Conservation (phyloP, 352 stramenopile genomes). For the Halophytophthora polymorphica region DNA sequence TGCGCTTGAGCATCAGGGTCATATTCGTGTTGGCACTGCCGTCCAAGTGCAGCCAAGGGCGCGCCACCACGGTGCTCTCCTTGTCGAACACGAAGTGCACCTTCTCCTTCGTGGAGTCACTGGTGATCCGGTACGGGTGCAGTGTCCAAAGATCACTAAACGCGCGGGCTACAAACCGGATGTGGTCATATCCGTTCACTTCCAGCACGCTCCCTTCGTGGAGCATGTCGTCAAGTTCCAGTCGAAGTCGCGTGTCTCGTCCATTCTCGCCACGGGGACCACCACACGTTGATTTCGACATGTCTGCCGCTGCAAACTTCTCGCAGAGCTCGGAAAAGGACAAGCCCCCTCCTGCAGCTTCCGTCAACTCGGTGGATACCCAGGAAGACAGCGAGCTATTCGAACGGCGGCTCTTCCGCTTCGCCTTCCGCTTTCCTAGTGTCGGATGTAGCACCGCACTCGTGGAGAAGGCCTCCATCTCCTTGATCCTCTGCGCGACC, state of each 20-base stretch:
- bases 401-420: slow-evolving; percentile 6
- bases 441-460: slow-evolving; percentile 3
- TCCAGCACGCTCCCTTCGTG: slow-evolving; percentile 40
- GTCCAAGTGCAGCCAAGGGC: slow-evolving; percentile 76
- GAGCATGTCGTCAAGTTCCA: slow-evolving; percentile 35
- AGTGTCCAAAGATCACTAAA: slow-evolving; percentile 58
- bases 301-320: slow-evolving; percentile 12
- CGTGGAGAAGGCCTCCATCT: slow-evolving; percentile 47
- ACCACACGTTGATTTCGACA: slow-evolving; percentile 2
- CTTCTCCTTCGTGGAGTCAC: slow-evolving; percentile 46
- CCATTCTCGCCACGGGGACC: slow-evolving; percentile 1
- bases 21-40: slow-evolving; percentile 56
- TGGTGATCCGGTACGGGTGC: slow-evolving; percentile 50
- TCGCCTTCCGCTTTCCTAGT: neutral
- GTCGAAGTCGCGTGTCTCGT: slow-evolving; percentile 19
- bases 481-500: slow-evolving; percentile 15
- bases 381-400: slow-evolving; percentile 13
- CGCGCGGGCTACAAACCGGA: slow-evolving; percentile 47
- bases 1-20: slow-evolving; percentile 61
- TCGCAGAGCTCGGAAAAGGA: slow-evolving; percentile 22
- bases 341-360: slow-evolving; percentile 17
- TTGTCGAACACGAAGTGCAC: slow-evolving; percentile 75
- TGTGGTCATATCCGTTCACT: slow-evolving; percentile 58
- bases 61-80: slow-evolving; percentile 43
- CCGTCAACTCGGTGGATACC: slow-evolving; percentile 17